Evolutionary conservation across 1,284 basidiomycete species (phyloP), one percentile per base, ranked within the genome.

Genomic region (Cryptococcus amylolentus): DNA sequence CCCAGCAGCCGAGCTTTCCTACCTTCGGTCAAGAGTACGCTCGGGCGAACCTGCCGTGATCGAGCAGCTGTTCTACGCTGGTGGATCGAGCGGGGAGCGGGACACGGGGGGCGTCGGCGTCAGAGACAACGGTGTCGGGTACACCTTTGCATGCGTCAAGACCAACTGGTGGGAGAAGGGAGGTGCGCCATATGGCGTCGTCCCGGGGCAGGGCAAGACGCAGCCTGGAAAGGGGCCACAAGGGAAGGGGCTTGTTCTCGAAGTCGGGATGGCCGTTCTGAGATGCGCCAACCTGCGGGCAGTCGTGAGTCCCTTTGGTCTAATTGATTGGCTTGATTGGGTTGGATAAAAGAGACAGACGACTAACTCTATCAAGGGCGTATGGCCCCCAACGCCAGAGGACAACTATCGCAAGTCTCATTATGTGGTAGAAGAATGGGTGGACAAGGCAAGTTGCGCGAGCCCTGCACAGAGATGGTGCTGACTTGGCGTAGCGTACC

Each of bases 391-490:
- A 20, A 77, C 83, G 18, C 88, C 89, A 1, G 85, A 86, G 58
- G 81, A 81, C 39, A 91, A 92, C 69, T 92, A 91, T 71, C 83
- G 89, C 57, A 88, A 88, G 69, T 88, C 89, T 0, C 89, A 91
- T 69, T 89, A 86, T 65, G 84, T 91, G 56, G 82, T 89, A 38
- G 80, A 83, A 28, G 89, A 91, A 67, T 86, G 88, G 69, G 81
- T 84, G n/a, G 86, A 89, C 75, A 88, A 87, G 81, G 89, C 89
- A 66, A 60, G 76, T 63, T 26, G n/a, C 31, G 14, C 46, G 6
- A 40, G 27, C 28, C 12, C 20, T 27, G 18, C n/a, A 9, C 44
- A 28, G 13, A 10, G 18, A 16, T 35, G 31, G 44, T n/a, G 16
- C 39, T 41, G 6, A 44, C 9, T 27, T 40, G 5, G 4, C 27